Evolutionary conservation across 805 yeast genomes (phyloP), one percentile per base, ranked within the genome.

Genomic region (Candida sphagnicola): DNA sequence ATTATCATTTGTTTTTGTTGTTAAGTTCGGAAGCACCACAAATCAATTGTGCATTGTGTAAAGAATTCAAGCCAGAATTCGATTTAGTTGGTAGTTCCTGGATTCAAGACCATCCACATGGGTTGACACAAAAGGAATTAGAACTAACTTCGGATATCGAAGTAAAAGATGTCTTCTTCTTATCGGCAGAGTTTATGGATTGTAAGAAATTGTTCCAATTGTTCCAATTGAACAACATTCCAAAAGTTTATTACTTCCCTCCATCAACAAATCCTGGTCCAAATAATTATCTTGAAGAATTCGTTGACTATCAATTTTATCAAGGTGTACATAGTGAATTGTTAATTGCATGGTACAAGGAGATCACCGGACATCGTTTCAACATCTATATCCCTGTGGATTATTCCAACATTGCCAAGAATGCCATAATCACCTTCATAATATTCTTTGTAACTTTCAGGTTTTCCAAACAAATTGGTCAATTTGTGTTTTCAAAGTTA

Each of bases 1-100:
- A 87, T 50, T 79, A 77, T 58, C 73, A 83, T 28, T 54, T 85
- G n/a, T 70, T 85, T 10, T 51, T 80, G 23, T 70, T 82, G 40
- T 62, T 91, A 44, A 85, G 96, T 0, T 88, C 97, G 2, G 75
- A 82, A 8, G 73, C 80, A 35, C 72, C 87, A 1, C 77, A 77
- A 44, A 75, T 90, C 53, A 86, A 85, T 10, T 93, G 99, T 65
- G 66, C 67, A 1, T 67, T 85, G 37, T 93, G 99, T 72, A 49
- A 65, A 8, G 78, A 80, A 31, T 74, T 85, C 49, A 78, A 73
- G 18, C 95, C 96, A 2, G 75, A 74, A 31, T 85, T 60, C 51
- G 74, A 74, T 13, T 54, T 62, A 31, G 60, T 88, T 29, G 95
- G 86, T 5, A 51, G 66, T 35, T 80, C 90, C 17, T 74, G 72